A percentile compares a stretch with the other conserved stretches of the same genome.
phyloP scores from a whole-genome alignment of 768 basidiomycete genomes.

The Mycena floridula region DNA sequence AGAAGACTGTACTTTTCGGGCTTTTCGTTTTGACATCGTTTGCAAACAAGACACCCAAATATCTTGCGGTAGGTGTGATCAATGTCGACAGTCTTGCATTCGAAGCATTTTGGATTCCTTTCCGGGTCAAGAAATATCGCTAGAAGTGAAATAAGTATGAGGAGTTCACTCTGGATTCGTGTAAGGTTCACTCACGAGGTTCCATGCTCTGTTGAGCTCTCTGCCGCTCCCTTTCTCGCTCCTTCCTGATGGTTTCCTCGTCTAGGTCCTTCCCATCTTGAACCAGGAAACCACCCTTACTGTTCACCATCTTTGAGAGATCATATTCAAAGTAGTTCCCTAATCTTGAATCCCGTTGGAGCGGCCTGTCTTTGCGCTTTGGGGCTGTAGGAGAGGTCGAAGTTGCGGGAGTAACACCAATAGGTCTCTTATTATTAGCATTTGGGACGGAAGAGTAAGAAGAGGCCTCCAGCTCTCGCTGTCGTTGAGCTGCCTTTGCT shows the following conservation, averaged over 20 bases:
- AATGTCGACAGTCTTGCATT: constrained; percentile 86
- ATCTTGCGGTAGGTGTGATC: constrained; percentile 78
- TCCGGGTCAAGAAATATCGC: constrained; percentile 73
- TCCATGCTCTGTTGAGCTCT: constrained; percentile 70
- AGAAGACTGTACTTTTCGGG: constrained; percentile 92
- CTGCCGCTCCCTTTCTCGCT: constrained; percentile 77
- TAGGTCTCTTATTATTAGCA: constrained; percentile 69
- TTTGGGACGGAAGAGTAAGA: constrained; percentile 45
- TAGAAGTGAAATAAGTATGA: constrained; percentile 22
- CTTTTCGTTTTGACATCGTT: constrained; percentile 80
- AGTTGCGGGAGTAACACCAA: constrained; percentile 48
- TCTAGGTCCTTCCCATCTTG: constrained; percentile 83
- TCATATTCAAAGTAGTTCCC: constrained; percentile 98
- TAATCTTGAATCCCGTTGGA: constrained; percentile 71
- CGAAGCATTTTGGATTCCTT: constrained; percentile 76
- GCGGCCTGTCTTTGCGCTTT: constrained; percentile 39
- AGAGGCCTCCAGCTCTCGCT: constrained; percentile 49
- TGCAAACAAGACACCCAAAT: constrained; percentile 84
- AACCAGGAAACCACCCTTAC: constrained; percentile 91
- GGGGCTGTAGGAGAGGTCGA: constrained; percentile 58
- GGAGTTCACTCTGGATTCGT: not conserved
- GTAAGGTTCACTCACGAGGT: constrained; percentile 45
- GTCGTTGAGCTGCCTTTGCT: constrained; percentile 76
- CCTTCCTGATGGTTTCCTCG: constrained; percentile 67
- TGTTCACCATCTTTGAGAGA: constrained; percentile 93